Conservation (phyloP, 2,329 filamentous ascomycete species). For the Laburnicola sp. region DNA sequence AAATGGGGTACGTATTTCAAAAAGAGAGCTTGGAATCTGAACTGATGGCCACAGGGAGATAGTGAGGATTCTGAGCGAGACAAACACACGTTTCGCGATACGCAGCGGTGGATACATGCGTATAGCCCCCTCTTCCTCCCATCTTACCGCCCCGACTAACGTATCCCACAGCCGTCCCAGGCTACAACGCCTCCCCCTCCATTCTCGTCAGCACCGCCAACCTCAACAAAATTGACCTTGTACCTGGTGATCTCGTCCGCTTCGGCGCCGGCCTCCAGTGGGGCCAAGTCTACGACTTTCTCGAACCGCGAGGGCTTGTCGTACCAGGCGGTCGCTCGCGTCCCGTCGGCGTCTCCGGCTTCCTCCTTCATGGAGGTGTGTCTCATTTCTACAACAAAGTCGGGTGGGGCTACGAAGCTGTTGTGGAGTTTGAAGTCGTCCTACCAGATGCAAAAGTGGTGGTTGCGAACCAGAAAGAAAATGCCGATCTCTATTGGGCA, state of each 20-base stretch:
- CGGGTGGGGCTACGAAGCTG: constrained; percentile 10
- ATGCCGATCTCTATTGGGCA: constrained; percentile 28
- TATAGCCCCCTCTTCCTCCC: too few species aligned
- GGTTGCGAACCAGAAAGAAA: neutral
- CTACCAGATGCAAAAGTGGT: constrained; percentile 34
- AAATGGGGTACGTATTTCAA: neutral
- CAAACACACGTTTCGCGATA: constrained; percentile 3
- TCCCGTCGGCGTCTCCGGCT: neutral
- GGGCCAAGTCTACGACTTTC: constrained; percentile 1
- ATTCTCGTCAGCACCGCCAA: constrained; percentile 3
- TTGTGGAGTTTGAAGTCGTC: constrained; percentile 32
- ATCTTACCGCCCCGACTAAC: too few species aligned
- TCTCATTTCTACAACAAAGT: neutral
- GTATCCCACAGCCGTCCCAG: neutral
- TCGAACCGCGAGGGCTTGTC: neutral
- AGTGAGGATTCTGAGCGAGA: neutral
- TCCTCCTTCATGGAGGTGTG: neutral
- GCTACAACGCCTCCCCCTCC: constrained; percentile 12
- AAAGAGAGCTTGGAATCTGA: neutral
- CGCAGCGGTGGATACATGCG: constrained; percentile 8
- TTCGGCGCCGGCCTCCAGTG: constrained; percentile 1
- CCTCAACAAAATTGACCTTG: neutral
- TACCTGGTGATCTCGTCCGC: neutral
- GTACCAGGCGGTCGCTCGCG: neutral
- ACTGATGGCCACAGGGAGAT: neutral